Evolutionary conservation across 495 filamentous ascomycete species (phyloP).

Genomic region (Penicillium canariense): DNA sequence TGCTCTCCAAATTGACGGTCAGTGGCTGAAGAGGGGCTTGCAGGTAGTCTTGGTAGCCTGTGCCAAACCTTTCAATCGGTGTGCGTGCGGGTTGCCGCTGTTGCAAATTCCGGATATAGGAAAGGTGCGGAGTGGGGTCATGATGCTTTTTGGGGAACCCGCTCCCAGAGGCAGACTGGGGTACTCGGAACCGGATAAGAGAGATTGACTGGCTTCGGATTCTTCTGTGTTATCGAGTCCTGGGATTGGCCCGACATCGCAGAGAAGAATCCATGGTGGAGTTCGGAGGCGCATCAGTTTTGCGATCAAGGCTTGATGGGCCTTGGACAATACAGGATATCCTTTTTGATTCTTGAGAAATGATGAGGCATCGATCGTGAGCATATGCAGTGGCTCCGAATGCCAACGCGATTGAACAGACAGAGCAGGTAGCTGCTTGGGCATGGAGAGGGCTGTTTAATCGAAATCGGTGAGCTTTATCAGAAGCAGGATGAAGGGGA

Average conservation of each 20-base stretch:
- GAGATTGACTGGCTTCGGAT: slow-evolving; percentile 25
- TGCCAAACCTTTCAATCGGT: slow-evolving; percentile 65
- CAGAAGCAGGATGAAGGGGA: neutral
- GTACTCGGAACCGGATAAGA: slow-evolving; percentile 52
- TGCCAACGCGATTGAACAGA: slow-evolving; percentile 87
- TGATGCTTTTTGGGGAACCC: slow-evolving; percentile 47
- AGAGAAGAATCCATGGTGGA: slow-evolving; percentile 77
- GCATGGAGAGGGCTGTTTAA: slow-evolving; percentile 71
- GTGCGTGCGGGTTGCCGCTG: slow-evolving; percentile 68
- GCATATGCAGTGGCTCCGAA: slow-evolving; percentile 81
- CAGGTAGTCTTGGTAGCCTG: slow-evolving; percentile 88
- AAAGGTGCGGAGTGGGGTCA: slow-evolving; percentile 66
- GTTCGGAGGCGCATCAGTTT: slow-evolving; percentile 80
- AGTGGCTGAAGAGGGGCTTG: slow-evolving; percentile 93
- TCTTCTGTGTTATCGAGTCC: slow-evolving; percentile 46
- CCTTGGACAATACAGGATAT: slow-evolving; percentile 76
- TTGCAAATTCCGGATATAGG: slow-evolving; percentile 82
- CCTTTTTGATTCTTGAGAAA: slow-evolving; percentile 80
- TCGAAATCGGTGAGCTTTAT: neutral
- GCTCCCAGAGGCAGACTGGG: slow-evolving; percentile 65
- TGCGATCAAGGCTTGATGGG: slow-evolving; percentile 75
- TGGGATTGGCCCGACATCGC: slow-evolving; percentile 68
- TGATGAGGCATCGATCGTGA: slow-evolving; percentile 61
- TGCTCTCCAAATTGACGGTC: slow-evolving; percentile 92
- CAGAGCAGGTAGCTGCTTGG: slow-evolving; percentile 70